Evolutionary conservation across 2,329 filamentous ascomycete species (phyloP).

Genomic region (Xylaria sp.): DNA sequence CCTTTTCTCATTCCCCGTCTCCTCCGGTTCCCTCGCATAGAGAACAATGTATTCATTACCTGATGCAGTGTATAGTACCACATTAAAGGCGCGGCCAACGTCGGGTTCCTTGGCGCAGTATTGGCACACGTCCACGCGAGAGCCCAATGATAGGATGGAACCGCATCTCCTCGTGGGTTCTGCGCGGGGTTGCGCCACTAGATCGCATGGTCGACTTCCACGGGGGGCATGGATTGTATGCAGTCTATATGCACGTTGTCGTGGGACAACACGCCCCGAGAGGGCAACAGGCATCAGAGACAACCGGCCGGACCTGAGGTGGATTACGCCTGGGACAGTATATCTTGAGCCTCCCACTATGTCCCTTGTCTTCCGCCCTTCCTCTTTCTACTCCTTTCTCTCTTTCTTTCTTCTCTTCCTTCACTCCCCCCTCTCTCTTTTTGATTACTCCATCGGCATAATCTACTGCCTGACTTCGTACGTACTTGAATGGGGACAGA

Average conservation of each 20-base stretch:
- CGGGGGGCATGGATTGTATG: constrained; percentile 29
- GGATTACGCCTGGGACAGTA: constrained; percentile 22
- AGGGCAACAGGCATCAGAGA: constrained; percentile 17
- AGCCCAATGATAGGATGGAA: constrained; percentile 27
- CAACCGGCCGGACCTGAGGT: constrained; percentile 16
- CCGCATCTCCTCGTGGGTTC: constrained; percentile 28
- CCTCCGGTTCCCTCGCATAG: background rate
- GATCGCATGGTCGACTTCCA: constrained; percentile 13
- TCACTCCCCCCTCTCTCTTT: background rate
- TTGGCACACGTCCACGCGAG: constrained; percentile 36
- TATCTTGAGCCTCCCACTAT: constrained; percentile 38
- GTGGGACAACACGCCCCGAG: constrained; percentile 31
- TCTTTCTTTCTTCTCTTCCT: constrained; percentile 27
- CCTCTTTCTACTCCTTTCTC: constrained; percentile 30
- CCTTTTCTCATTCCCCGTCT: background rate
- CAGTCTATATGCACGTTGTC: constrained; percentile 30
- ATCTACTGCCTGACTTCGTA: constrained; percentile 29
- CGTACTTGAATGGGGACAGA: constrained; percentile 51
- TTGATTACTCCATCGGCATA: constrained; percentile 14
- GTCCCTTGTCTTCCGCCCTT: constrained; percentile 22
- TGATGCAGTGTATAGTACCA: constrained; percentile 16
- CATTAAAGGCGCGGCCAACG: constrained; percentile 2
- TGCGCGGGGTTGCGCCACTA: constrained; percentile 36
- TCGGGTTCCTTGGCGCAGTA: constrained; percentile 27
- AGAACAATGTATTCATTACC: background rate